Evolutionary conservation across 768 basidiomycete species (phyloP), one percentile per base, ranked within the genome.

Genomic region (Leucogyrophana mollusca): DNA sequence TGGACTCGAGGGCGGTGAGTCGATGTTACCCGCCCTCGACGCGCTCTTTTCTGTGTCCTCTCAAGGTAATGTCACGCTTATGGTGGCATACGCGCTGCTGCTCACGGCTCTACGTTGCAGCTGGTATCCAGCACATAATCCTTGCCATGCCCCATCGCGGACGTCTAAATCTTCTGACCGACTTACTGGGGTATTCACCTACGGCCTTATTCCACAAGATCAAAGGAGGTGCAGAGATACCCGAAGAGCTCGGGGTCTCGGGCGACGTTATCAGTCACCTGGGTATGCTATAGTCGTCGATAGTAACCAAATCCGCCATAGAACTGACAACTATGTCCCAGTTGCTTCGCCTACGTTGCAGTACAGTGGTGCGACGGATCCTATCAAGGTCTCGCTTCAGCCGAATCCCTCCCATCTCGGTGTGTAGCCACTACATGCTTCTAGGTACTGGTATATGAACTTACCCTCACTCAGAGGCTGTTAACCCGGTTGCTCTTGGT

Each of bases 241-340:
- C 88, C 1, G 82, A 84, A 49, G 79, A 78, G 4, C 65, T 85
- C 2, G 80, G 75, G 7, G 83, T 78, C 3, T 80, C 82, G 18
- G 94, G 91, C 9, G 94, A 95, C 57, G 93, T 95, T 2, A 74
- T 95, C 47, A 91, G 88, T 57, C 94, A 95, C 68, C 69, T 95
- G 24, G 72, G 85, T 87, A 37, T 5, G 72, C n/a, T 63, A 13
- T 52, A 47, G 48, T 49, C 25, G 22, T 36, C 16, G 21, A 25
- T 20, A 2, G 17, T 9, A 9, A 21, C 11, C 9, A 33, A 30
- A 22, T 10, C 27, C 27, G 41, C 22, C 17, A 22, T 14, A 3
- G n/a, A 43, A 2, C n/a, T n/a, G n/a, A n/a, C n/a, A n/a, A n/a
- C n/a, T n/a, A n/a, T n/a, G n/a, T n/a, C n/a, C n/a, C 22, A 86